These are phyloP conservation scores for Cenococcum geophilum DNA, from an alignment of 495 filamentous ascomycete genomes.

Conservation along the genomic window DNA sequence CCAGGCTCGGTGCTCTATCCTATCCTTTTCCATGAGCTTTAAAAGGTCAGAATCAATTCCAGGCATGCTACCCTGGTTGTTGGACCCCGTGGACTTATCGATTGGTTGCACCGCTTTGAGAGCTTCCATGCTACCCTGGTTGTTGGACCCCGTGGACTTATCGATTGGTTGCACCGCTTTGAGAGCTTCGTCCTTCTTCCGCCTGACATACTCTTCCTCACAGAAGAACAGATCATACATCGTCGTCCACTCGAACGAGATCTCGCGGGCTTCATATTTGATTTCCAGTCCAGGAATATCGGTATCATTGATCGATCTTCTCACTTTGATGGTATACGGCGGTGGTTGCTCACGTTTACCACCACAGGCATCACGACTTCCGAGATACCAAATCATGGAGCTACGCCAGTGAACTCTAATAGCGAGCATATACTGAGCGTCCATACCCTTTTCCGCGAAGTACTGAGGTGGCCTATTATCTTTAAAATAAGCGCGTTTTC, in stretches of 20 bases:
- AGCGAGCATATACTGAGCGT: not conserved
- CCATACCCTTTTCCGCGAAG: not conserved
- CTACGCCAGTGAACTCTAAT: not conserved
- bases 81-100: no score
- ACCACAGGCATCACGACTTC: not conserved
- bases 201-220: not conserved
- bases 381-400: not conserved
- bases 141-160: no score
- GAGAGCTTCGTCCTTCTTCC: no score
- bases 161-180: no score
- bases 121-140: no score
- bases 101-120: no score
- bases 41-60: no score
- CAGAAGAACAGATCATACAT: not conserved
- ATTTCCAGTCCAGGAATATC: constrained; percentile 1
- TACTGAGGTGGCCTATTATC: not conserved
- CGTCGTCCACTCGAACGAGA: not conserved
- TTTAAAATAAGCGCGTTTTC: not conserved
- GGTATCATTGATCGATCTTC: not conserved
- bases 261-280: not conserved
- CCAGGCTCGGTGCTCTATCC: no score
- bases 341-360: not conserved
- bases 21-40: no score
- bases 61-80: no score
- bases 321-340: not conserved